Conservation (phyloP, 1,284 basidiomycete genomes). For the Pholiota adiposa region DNA sequence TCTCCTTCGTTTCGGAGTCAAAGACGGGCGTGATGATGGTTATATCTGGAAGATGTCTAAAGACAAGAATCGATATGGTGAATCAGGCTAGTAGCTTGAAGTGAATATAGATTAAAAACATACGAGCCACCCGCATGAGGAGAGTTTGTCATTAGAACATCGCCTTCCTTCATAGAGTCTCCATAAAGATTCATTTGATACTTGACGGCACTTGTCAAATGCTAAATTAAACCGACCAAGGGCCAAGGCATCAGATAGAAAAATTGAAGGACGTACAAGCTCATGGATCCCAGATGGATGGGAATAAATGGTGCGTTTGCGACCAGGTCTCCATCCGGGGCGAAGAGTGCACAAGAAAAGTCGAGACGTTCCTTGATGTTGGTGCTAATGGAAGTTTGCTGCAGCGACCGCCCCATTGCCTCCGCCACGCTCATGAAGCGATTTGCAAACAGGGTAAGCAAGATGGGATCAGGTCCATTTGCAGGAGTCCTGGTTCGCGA, state of each 20-base stretch:
- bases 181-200: slow-evolving; percentile 85
- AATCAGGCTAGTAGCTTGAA: neutral
- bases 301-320: slow-evolving; percentile 91
- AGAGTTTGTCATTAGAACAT: slow-evolving; percentile 91
- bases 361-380: slow-evolving; percentile 92
- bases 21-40: slow-evolving; percentile 93
- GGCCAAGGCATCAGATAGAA: slow-evolving; percentile 8
- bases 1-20: slow-evolving; percentile 61
- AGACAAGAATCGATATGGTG: slow-evolving; percentile 11
- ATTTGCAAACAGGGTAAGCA: slow-evolving; percentile 89
- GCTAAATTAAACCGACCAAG: slow-evolving; percentile 9
- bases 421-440: slow-evolving; percentile 93
- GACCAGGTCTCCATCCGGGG: slow-evolving; percentile 88
- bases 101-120: slow-evolving; percentile 34
- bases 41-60: slow-evolving; percentile 83
- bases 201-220: slow-evolving; percentile 73
- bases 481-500: slow-evolving; percentile 26
- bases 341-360: slow-evolving; percentile 90
- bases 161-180: slow-evolving; percentile 76
- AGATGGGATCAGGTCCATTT: slow-evolving; percentile 78
- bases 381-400: slow-evolving; percentile 89
- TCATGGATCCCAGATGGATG: slow-evolving; percentile 83
- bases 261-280: slow-evolving; percentile 61
- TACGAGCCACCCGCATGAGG: slow-evolving; percentile 87
- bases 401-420: slow-evolving; percentile 89